phyloP scores from a whole-genome alignment of 2,329 filamentous ascomycete species.

The Ophiostoma tasmaniense region DNA sequence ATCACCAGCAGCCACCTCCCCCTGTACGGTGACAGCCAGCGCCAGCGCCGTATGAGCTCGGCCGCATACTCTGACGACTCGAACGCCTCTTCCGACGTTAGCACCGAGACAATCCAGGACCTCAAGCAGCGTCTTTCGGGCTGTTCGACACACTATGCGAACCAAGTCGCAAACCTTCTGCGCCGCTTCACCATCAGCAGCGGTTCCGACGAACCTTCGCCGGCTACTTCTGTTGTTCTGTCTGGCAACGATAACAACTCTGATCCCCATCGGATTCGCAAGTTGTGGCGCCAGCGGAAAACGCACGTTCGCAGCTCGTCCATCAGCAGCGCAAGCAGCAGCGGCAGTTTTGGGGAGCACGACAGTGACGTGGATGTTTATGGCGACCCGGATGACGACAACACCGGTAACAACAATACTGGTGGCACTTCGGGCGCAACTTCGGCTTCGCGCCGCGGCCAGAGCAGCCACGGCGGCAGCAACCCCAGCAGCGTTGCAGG shows the following conservation, averaged over 20 bases:
- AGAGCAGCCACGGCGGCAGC: slow-evolving; percentile 13
- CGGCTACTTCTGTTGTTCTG: slow-evolving; percentile 7
- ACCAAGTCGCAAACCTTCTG: slow-evolving; percentile 23
- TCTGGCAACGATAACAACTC: slow-evolving; percentile 8
- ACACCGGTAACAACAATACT: not conserved
- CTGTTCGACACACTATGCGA: slow-evolving; percentile 25
- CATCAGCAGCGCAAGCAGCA: slow-evolving; percentile 12
- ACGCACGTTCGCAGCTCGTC: slow-evolving; percentile 9
- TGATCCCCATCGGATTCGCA: slow-evolving; percentile 18
- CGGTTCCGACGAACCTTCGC: slow-evolving; percentile 18
- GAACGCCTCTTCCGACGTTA: slow-evolving; percentile 21
- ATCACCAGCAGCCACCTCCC: slow-evolving; percentile 17
- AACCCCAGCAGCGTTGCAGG: slow-evolving; percentile 10
- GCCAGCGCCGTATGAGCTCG: slow-evolving; percentile 18
- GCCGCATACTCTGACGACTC: slow-evolving; percentile 19
- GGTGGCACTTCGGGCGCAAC: slow-evolving; percentile 3
- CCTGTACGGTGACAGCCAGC: slow-evolving; percentile 14
- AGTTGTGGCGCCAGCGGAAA: slow-evolving; percentile 14
- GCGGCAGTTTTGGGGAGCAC: slow-evolving; percentile 12
- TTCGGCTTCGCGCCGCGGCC: slow-evolving; percentile 8
- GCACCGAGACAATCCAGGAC: slow-evolving; percentile 24
- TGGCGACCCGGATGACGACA: slow-evolving; percentile 8
- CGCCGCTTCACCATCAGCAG: slow-evolving; percentile 23
- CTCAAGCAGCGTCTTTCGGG: slow-evolving; percentile 31
- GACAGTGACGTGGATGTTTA: slow-evolving; percentile 18